These are phyloP conservation scores for Penicillium sp. DNA, from an alignment of 2,329 filamentous ascomycete genomes.

Conservation along the genomic window DNA sequence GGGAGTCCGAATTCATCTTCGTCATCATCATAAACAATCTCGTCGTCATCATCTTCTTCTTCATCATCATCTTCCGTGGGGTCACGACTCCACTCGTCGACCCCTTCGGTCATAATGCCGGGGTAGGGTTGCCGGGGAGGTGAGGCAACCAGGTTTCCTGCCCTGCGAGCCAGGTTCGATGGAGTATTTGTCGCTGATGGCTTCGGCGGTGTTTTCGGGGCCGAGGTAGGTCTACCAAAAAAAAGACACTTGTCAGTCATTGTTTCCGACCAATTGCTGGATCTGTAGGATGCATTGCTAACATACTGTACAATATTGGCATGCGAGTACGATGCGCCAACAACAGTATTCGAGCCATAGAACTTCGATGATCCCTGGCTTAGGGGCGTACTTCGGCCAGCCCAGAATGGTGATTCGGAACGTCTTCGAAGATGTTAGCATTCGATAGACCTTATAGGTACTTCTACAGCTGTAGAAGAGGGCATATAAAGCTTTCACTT, in stretches of 20 bases:
- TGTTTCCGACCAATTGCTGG: slow-evolving; percentile 5
- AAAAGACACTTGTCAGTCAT: slow-evolving; percentile 11
- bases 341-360: slow-evolving; percentile 63
- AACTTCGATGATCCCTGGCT: slow-evolving; percentile 49
- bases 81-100: slow-evolving; percentile 64
- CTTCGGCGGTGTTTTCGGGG: slow-evolving; percentile 64
- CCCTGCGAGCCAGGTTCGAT: slow-evolving; percentile 40
- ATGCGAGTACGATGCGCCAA: slow-evolving; percentile 93
- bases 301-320: slow-evolving; percentile 79
- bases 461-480: background rate
- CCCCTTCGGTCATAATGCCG: slow-evolving; percentile 69
- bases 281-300: slow-evolving; percentile 51
- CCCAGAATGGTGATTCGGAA: slow-evolving; percentile 84
- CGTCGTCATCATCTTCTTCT: slow-evolving; percentile 54
- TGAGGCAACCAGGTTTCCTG: slow-evolving; percentile 25
- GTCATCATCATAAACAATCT: slow-evolving; percentile 73
- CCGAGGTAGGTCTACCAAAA: slow-evolving; percentile 30
- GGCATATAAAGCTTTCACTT: slow-evolving; percentile 6
- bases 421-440: slow-evolving; percentile 43
- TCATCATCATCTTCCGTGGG: slow-evolving; percentile 53
- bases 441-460: background rate
- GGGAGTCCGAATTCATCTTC: slow-evolving; percentile 94
- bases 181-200: slow-evolving; percentile 50
- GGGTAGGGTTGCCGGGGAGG: slow-evolving; percentile 67
- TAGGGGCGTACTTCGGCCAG: slow-evolving; percentile 47